Percentiles rank a stretch among this genome's conserved stretches.
Evolutionary conservation across 1,139 yeast species (phyloP).

Genomic region (Hanseniaspora uvarum): DNA sequence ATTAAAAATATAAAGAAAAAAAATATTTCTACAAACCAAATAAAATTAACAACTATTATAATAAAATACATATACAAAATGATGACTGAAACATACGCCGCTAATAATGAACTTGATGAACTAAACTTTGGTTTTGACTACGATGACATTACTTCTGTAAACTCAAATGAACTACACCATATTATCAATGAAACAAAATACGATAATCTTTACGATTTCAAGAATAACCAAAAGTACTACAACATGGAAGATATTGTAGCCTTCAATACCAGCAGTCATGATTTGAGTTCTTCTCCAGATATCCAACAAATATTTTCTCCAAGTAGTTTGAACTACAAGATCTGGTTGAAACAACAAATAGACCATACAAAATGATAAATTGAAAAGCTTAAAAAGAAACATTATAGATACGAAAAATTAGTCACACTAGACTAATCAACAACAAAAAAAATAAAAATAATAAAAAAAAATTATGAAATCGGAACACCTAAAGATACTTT

Average conservation of each 20-base stretch:
- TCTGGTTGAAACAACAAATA: conserved; percentile 13
- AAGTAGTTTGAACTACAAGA: conserved; percentile 10
- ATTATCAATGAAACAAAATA: neutral
- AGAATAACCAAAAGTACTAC: conserved; percentile 2
- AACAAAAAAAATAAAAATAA: neutral
- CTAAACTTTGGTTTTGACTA: conserved; percentile 16
- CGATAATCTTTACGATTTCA: neutral
- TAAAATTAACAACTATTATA: neutral
- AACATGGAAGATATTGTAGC: conserved; percentile 13
- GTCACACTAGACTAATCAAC: neutral
- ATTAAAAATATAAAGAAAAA: neutral
- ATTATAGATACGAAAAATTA: neutral
- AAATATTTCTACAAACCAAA: neutral
- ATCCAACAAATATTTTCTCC: conserved; percentile 10
- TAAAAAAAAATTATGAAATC: neutral
- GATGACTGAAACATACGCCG: conserved; percentile 1
- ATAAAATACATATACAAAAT: neutral
- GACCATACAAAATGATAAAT: neutral
- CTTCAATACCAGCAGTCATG: neutral
- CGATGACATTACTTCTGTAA: conserved; percentile 8
- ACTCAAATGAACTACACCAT: neutral
- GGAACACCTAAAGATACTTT: conserved; percentile 1
- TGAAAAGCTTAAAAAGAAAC: neutral
- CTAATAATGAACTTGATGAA: conserved; percentile 12
- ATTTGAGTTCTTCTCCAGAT: neutral